Conservation (phyloP, 2,329 filamentous ascomycete species). For the Proliferodiscus dingleyae region DNA sequence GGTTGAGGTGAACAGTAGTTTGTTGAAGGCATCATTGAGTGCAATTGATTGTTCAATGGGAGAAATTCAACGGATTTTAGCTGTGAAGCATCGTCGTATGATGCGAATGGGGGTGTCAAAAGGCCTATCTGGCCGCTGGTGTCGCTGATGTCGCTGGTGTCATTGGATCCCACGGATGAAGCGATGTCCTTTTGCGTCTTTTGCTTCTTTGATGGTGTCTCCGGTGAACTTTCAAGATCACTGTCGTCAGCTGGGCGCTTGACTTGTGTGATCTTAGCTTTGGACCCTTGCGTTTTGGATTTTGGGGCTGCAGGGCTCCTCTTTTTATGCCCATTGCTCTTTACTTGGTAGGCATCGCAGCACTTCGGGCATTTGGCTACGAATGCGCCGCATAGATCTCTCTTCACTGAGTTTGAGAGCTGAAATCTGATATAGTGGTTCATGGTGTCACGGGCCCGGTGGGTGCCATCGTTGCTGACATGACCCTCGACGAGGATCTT, state of each 20-base stretch:
- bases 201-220: neutral
- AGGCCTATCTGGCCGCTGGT: too few species aligned
- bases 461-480: neutral
- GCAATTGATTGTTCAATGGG: too few species aligned
- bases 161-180: too few species aligned
- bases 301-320: neutral
- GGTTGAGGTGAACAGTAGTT: too few species aligned
- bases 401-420: slow-evolving; percentile 1
- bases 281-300: too few species aligned
- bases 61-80: too few species aligned
- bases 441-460: slow-evolving; percentile 3
- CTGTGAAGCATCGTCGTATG: too few species aligned
- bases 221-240: neutral
- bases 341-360: neutral
- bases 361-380: neutral
- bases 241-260: neutral
- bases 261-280: neutral
- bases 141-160: too few species aligned
- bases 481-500: neutral
- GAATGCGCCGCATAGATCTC: neutral
- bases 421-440: neutral
- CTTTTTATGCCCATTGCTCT: neutral
- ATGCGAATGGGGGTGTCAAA: too few species aligned
- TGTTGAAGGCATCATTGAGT: too few species aligned
- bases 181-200: neutral